Base-by-base conservation (phyloP, 805 yeast species). In the Tetrapisispora namnaoensis region DNA sequence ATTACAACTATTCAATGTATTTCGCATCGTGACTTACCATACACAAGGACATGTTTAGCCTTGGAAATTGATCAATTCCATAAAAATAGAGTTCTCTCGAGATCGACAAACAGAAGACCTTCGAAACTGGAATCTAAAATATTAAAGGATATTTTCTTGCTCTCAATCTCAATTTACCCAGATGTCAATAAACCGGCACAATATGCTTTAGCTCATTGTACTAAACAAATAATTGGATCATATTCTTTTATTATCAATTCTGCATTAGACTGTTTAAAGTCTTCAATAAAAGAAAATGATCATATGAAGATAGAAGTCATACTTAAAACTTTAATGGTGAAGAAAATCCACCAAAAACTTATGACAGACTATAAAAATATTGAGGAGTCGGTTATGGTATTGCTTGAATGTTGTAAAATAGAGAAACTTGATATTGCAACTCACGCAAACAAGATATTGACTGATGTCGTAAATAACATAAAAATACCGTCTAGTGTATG, bases 21-120 rank as follows among this genome's bases (percentile, higher is more conserved):
- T 4, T 76, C 83, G 5, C 80, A 85, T 41, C 63, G 79, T 20
- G 68, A 79, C 6, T 80, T 83, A 51, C 86, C 89, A 1, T 83
- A 73, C 53, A 89, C 98, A 0, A 79, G 96, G 59, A 74, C 86
- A 0, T 75, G 85, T 1, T 61, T 88, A n/a, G 95, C 86, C 2
- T 78, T 86, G 0, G 74, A 95, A 48, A 71, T 88, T 14, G 84
- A 81, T 48, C 69, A 81, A 16, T 84, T 80, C 53, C 96, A 90
- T 55, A 78, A 79, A 62, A 81, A 84, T 55, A 76, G 98, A 55
- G 77, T 83, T 24, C 70, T 79, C 1, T 72, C 86, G 36, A 86
- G 82, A 56, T 76, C 88, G 0, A 83, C 91, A 0, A 80, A 85
- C 3, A 73, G 96, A 52, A 69, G 80, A 7, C 86, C 86, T 57